Conservation (phyloP, 768 basidiomycete genomes). For the Arthromyces matolae region DNA sequence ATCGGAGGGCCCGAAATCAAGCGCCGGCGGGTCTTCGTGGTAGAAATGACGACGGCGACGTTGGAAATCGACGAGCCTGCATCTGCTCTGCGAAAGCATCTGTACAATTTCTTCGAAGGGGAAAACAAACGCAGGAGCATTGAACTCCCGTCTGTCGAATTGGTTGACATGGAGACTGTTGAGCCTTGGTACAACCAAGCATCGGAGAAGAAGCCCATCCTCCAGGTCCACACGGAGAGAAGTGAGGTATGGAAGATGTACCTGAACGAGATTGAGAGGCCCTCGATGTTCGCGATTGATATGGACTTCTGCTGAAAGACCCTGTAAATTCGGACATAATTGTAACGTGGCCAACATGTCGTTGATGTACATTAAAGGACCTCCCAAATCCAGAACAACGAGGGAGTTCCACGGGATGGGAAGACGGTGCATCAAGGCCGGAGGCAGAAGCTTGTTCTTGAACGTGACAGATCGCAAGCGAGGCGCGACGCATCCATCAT, state of each 20-base stretch:
- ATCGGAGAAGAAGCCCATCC: conserved; percentile 1
- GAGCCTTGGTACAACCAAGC: conserved; percentile 3
- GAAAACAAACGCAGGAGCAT: background rate
- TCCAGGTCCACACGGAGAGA: conserved; percentile 1
- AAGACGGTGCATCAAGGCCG: background rate
- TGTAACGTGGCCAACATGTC: background rate
- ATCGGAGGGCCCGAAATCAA: conserved; percentile 7
- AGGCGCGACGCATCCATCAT: background rate
- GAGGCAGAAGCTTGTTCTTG: background rate
- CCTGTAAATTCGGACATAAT: background rate
- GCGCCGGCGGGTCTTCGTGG: background rate
- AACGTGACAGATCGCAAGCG: background rate
- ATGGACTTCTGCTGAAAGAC: conserved; percentile 1
- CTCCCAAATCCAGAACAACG: conserved; percentile 1
- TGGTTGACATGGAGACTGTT: conserved; percentile 2
- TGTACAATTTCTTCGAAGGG: background rate
- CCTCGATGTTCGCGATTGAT: background rate
- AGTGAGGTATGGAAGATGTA: conserved; percentile 4
- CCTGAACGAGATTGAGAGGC: background rate
- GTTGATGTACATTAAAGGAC: background rate
- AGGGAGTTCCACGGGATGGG: conserved; percentile 4
- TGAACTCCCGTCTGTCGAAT: background rate
- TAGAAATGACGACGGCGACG: conserved; percentile 8
- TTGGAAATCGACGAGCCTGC: background rate
- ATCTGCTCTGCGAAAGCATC: conserved; percentile 5